Percentiles rank a stretch among this genome's conserved stretches.
Evolutionary conservation across 352 stramenopile species (phyloP).

Genomic region (Elongisporangium undulatum): DNA sequence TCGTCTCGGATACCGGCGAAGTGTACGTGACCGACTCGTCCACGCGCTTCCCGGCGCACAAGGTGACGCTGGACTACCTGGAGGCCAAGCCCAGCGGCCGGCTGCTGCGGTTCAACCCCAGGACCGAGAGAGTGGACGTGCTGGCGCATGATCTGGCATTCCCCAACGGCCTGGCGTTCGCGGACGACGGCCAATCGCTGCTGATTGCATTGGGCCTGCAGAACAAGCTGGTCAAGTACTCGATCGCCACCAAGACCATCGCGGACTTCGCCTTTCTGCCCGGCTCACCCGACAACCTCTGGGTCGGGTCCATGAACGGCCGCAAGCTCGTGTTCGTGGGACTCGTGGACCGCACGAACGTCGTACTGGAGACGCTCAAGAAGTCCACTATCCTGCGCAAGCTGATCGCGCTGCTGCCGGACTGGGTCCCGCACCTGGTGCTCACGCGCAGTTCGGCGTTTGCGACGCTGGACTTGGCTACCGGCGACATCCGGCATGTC

Average conservation of each 20-base stretch:
- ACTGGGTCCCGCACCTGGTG: conserved; percentile 24
- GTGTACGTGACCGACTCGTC: conserved; percentile 63
- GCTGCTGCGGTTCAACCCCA: conserved; percentile 45
- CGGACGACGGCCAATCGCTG: conserved; percentile 28
- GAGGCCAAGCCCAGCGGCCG: conserved; percentile 38
- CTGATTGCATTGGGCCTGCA: conserved; percentile 45
- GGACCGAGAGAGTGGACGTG: conserved; percentile 17
- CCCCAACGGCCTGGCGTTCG: conserved; percentile 41
- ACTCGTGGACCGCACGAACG: conserved; percentile 24
- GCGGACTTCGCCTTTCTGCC: conserved; percentile 60
- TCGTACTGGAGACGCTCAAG: conserved; percentile 24
- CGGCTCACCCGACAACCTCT: conserved; percentile 48
- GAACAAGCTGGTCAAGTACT: conserved; percentile 56
- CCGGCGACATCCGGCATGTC: conserved; percentile 34
- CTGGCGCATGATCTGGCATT: conserved; percentile 28
- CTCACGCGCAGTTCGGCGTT: conserved; percentile 35
- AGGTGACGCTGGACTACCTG: conserved; percentile 40
- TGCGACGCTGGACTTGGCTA: conserved; percentile 35
- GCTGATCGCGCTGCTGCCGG: conserved; percentile 40
- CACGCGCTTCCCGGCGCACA: conserved; percentile 37
- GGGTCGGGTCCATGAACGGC: conserved; percentile 23
- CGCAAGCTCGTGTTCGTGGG: conserved; percentile 42
- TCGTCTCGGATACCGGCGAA: conserved; percentile 30
- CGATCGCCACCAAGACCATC: conserved; percentile 30
- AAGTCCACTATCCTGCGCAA: conserved; percentile 49